Evolutionary conservation across 257 asterid species (phyloP).

Genomic region (Ocimum tenuiflorum): DNA sequence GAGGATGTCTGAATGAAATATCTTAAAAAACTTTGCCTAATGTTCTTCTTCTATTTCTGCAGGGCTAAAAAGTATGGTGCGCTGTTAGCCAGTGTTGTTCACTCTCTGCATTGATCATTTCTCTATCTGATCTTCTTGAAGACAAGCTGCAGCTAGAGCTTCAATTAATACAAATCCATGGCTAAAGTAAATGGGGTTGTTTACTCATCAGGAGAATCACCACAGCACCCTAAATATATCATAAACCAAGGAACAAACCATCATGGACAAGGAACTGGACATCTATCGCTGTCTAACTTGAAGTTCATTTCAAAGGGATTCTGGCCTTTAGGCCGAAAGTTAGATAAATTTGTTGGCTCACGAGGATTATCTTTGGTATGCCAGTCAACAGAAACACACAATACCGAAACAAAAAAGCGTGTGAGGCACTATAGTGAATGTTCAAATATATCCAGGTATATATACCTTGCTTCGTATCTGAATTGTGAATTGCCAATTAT

Average conservation of each 20-base stretch:
- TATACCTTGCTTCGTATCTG: constrained; percentile 15
- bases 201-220: constrained; percentile 68
- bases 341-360: constrained; percentile 28
- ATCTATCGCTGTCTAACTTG: constrained; percentile 32
- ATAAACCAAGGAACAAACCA: constrained; percentile 36
- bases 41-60: constrained; percentile 7
- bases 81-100: constrained; percentile 19
- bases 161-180: constrained; percentile 32
- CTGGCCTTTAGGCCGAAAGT: constrained; percentile 47
- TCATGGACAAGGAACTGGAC: constrained; percentile 35
- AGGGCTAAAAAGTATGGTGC: constrained; percentile 11
- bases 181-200: constrained; percentile 57
- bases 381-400: constrained; percentile 47
- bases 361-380: constrained; percentile 46
- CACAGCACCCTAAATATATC: constrained; percentile 48
- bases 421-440: constrained; percentile 31
- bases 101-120: constrained; percentile 21
- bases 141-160: constrained; percentile 16
- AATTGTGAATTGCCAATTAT: neutral
- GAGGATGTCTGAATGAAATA: constrained; percentile 7
- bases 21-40: neutral
- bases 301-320: constrained; percentile 40
- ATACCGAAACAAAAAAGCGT: constrained; percentile 49
- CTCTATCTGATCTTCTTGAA: constrained; percentile 18
- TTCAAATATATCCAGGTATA: constrained; percentile 55